A percentile compares a stretch with the other conserved stretches of the same genome.
Evolutionary conservation across 345 rosid genomes (phyloP).

Genomic region (Brassica carinata): DNA sequence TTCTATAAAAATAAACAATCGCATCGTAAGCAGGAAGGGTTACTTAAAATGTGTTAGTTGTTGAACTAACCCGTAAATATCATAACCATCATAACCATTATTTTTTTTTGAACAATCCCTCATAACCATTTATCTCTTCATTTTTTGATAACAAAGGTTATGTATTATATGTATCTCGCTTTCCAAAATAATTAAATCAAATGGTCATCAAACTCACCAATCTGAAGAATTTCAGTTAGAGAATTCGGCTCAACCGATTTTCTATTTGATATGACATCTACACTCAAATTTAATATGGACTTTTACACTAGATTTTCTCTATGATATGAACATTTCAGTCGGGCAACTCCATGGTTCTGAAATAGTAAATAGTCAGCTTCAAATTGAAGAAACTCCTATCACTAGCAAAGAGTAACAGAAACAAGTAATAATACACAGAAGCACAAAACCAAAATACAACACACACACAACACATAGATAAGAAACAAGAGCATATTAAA

Average conservation of each 20-base stretch:
- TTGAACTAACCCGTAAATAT: slow-evolving; percentile 35
- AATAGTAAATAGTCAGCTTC: neutral
- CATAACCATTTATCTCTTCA: slow-evolving; percentile 12
- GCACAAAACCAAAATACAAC: neutral
- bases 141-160: neutral
- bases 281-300: slow-evolving; percentile 39
- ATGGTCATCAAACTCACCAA: slow-evolving; percentile 40
- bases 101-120: too few relatives aligned
- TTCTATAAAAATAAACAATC: slow-evolving; percentile 5
- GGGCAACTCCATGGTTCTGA: neutral
- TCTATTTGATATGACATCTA: neutral
- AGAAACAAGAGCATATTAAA: neutral
- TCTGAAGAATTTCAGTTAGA: slow-evolving; percentile 33
- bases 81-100: neutral
- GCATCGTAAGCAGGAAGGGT: slow-evolving; percentile 13
- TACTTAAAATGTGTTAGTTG: slow-evolving; percentile 29
- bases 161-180: neutral
- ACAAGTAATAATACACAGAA: neutral
- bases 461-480: slow-evolving; percentile 2
- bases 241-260: slow-evolving; percentile 36
- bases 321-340: neutral
- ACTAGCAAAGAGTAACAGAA: neutral
- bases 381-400: neutral
- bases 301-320: neutral
- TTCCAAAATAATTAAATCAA: slow-evolving; percentile 17